Base-by-base conservation (phyloP, 441 rosid species). In the Capsella rubella region DNA sequence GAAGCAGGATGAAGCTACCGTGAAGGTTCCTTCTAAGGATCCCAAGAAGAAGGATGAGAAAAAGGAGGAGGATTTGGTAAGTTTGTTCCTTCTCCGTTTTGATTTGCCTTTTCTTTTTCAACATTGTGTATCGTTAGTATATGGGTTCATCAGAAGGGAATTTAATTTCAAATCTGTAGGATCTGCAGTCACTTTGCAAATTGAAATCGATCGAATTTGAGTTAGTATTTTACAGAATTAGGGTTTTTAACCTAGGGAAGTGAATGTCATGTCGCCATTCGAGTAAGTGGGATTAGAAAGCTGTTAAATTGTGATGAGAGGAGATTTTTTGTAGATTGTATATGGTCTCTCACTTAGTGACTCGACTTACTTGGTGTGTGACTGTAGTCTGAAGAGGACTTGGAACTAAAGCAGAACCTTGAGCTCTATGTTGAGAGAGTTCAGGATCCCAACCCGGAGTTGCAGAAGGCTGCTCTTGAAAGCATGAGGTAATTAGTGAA, bases 381-480 rank as follows among this genome's bases (percentile, higher is more conserved):
- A 60, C 16, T 81, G 82, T 84, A 95, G 99, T 93, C 99, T 1
- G 99, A 95, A 45, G 99, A 95, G 82, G 99, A 95, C 78, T 78
- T 95, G 80, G 89, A 89, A 21, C 80, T 95, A 79, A 91, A 91
- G 87, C 91, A 95, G 78, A 97, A 93, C 70, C 77, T 95, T 69
- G 99, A 95, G 84, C 78, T 95, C 63, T 91, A 91, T 68, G 98
- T 93, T 32, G 98, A 95, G 69, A 87, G 98, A 74, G 94, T 86
- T 80, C 98, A 91, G 83, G 99, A 93, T 76, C 78, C 95, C 45
- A 90, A 95, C 70, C 90, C 95, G 5, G 90, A 86, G 8, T 72
- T 91, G 78, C 98, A 95, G 88, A 93, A 86, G 84, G 82, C 84
- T 64, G 96, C 98, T 42, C 86, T 95, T 43, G 92, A 95, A 80